Evolutionary conservation across 805 yeast species (phyloP), one percentile per base, ranked within the genome.

Genomic region (Yarrowia hollandica): DNA sequence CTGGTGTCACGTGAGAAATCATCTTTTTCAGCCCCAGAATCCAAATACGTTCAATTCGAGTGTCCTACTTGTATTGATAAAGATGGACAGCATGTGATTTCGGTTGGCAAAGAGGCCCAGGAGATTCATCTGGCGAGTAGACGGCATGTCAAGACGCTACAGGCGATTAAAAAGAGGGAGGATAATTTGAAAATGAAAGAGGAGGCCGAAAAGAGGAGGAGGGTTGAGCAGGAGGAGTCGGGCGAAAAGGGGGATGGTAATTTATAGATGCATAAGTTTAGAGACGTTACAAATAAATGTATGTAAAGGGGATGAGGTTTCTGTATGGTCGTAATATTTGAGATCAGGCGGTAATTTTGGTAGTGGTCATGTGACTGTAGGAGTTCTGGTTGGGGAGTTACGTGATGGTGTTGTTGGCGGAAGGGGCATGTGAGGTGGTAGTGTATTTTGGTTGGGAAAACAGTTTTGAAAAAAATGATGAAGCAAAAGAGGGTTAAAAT

Each of bases 31-130:
- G n/a, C 48, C 2, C 19, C 8, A 11, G 33, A 18, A 4, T 16
- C 21, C 12, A 70, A 78, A 63, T 88, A 95, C 94, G 77, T 80
- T 56, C 95, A 89, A 62, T 80, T 74, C 65, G 71, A 71, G 16
- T 92, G 99, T 69, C 79, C 80, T 1, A 70, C 77, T 0, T 92
- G 99, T 68, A 71, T 70, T 6, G 85, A 82, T 11, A 18, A 59
- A 63, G 73, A 75, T 31, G 75, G 77, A 4, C 82, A 82, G 2
- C 77, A 80, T 1, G 69, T 86, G 12, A 77, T 90, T 0, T 79
- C 86, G 0, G 82, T 94, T 7, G 97, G 97, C 0, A 83, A 80
- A 52, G 80, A 81, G 1, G 85, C 79, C 54, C 89, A 88, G 85
- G 70, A 80, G 5, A 77, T 80, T 4, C 99, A 92, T 71, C 61